phyloP scores from a whole-genome alignment of 169 alveolate genomes.

The Cryptosporidium sp. region DNA sequence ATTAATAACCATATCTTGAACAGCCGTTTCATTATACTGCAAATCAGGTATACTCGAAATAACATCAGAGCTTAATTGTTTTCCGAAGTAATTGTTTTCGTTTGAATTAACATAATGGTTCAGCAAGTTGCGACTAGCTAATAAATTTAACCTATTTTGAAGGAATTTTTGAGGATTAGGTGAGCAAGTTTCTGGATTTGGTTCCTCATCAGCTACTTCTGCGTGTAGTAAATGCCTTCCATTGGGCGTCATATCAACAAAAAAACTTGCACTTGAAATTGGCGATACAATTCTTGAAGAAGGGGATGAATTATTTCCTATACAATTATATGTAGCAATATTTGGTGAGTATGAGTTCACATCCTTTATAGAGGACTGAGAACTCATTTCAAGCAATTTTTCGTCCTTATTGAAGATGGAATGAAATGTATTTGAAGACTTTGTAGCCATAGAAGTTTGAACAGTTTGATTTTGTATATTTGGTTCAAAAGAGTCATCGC shows the following conservation, averaged over 20 bases:
- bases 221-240: constrained; percentile 54
- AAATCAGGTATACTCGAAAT: constrained; percentile 57
- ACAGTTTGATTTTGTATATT: constrained; percentile 2
- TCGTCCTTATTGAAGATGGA: constrained; percentile 45
- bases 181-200: constrained; percentile 70
- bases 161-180: constrained; percentile 50
- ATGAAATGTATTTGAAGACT: constrained; percentile 29
- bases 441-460: constrained; percentile 22
- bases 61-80: constrained; percentile 55
- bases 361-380: constrained; percentile 45
- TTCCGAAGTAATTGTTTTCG: constrained; percentile 58
- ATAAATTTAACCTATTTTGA: constrained; percentile 42
- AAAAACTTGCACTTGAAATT: constrained; percentile 66
- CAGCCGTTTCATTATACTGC: constrained; percentile 73
- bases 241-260: constrained; percentile 74
- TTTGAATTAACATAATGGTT: constrained; percentile 34
- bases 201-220: constrained; percentile 75
- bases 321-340: constrained; percentile 4
- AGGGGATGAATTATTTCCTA: constrained; percentile 55
- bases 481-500: constrained; percentile 60
- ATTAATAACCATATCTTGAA: constrained; percentile 73
- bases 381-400: constrained; percentile 21
- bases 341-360: constrained; percentile 13
- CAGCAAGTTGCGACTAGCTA: constrained; percentile 63
- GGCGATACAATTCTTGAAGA: constrained; percentile 59